Base-by-base conservation (phyloP, 164 flowering plant genomes). In the Dillenia suffruticosa region DNA sequence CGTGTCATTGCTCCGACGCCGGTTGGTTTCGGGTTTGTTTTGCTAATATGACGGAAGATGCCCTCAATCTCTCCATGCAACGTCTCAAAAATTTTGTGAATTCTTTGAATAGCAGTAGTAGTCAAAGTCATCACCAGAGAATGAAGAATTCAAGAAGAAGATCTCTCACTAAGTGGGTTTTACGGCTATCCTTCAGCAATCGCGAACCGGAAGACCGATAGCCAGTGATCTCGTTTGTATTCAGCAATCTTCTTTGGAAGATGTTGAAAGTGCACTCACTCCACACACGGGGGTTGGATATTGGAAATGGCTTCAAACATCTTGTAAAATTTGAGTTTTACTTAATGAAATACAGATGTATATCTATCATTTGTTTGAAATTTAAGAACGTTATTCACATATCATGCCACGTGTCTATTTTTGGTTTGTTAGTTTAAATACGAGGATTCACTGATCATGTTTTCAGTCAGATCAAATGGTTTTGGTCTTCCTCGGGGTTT, bases 1-100 rank as follows among this genome's bases (percentile, higher is more conserved):
- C 98, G 0, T 93, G 88, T 58, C 98, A 93, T 67, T 93, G 98
- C 69, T 24, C 67, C 9, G 97, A 93, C 59, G 96, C 97, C 0
- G 98, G 98, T 0, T 93, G 98, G 98, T 88, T 90, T 48, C 74
- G 98, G 3, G 77, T 89, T 0, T 93, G 98, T 69, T 93, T 90
- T 58, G 96, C 98, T 0, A 90, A 90, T 71, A 81, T 93, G 88
- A 72, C 87, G 0, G 81, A 87, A 50, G 79, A 83, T 5, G 81
- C 89, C 0, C 65, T 93, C 10, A 57, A 77, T n/a, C 54, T 84
- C 11, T 76, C 97, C 17, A 68, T 93, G 72, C 56, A 65, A 46
- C 60, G 97, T 5, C 59, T 90, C 12, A 75, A 76, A 63, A 50
- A 63, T 1, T 88, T 84, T 46, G 83, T 80, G 2, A 74, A 74